These are phyloP conservation scores for Omphalotus olearius DNA, from an alignment of 1,284 basidiomycete species.

Conservation along the genomic window DNA sequence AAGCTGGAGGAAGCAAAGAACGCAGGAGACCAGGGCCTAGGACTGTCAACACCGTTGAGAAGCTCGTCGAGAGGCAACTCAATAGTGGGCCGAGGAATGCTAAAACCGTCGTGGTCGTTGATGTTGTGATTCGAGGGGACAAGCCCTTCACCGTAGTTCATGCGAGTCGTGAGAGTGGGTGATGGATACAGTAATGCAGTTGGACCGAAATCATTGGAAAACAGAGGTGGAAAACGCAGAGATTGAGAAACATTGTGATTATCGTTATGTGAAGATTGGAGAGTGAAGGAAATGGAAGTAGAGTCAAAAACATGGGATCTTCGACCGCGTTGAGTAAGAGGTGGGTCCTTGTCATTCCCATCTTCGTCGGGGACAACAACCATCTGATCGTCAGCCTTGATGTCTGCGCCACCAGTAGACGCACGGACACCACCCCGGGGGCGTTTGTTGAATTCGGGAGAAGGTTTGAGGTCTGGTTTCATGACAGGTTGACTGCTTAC, in stretches of 20 bases:
- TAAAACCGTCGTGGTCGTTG: slow-evolving; percentile 44
- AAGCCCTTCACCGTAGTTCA: slow-evolving; percentile 74
- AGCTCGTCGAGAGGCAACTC: slow-evolving; percentile 77
- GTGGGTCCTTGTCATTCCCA: slow-evolving; percentile 30
- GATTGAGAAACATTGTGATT: slow-evolving; percentile 22
- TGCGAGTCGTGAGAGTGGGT: slow-evolving; percentile 57
- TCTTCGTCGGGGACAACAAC: slow-evolving; percentile 27
- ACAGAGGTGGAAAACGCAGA: slow-evolving; percentile 65
- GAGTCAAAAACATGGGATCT: slow-evolving; percentile 24
- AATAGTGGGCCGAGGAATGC: slow-evolving; percentile 71
- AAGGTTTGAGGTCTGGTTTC: slow-evolving; percentile 65
- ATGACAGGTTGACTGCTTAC: slow-evolving; percentile 42
- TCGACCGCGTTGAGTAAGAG: slow-evolving; percentile 34
- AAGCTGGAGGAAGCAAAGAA: slow-evolving; percentile 10
- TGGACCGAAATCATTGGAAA: slow-evolving; percentile 69
- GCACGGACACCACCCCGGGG: slow-evolving; percentile 11
- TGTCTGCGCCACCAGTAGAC: neutral
- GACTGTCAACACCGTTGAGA: slow-evolving; percentile 39
- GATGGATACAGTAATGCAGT: slow-evolving; percentile 67
- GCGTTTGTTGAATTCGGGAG: slow-evolving; percentile 59
- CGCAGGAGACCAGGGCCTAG: slow-evolving; percentile 17
- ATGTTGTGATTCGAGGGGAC: slow-evolving; percentile 31
- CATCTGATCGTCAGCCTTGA: slow-evolving; percentile 20
- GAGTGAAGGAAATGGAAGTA: slow-evolving; percentile 5
- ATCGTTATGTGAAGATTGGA: neutral